Base-by-base conservation (phyloP, 1,284 basidiomycete genomes). In the Tilletia setariae region DNA sequence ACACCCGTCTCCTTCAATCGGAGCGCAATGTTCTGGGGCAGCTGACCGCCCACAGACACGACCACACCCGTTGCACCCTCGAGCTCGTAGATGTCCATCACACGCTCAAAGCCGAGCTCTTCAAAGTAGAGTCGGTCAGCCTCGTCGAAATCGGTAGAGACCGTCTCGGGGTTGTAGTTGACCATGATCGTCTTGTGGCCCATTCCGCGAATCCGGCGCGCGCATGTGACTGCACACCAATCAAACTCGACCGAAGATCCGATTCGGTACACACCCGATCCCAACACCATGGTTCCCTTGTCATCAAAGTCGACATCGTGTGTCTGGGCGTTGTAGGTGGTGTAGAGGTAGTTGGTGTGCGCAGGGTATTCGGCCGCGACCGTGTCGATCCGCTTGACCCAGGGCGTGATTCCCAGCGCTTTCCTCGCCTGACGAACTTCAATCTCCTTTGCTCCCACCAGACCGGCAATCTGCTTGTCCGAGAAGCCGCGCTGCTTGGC, bases 101-200 rank as follows among this genome's bases (percentile, higher is more conserved):
- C 94, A 67, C 94, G 89, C 85, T 99, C 96, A 84, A 89, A 98
- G 67, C 94, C 93, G 68, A 99, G 88, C 84, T 98, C 95, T 84
- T 98, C 96, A 82, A 99, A 99, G 87, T 99, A 99, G 66, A 99
- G 86, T 70, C 96, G 87, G 81, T 98, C 95, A 23, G 96, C 96
- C 86, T 99, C 96, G 82, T 99, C 96, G 83, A 95, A 99, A 84
- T 98, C 96, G 69, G 96, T 99, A 6, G 93, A 96, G 68, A 99
- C 96, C 2, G 96, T 99, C 85, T 99, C 96, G 19, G 95, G 96
- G 85, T 98, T 98, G 85, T 99, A 98, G 87, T 98, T 99, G 87
- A 99, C 88, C 95, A 98, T 98, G 85, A 98, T 90, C 53, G 96
- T 98, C 85, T 90, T 89, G 84, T 92, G 90, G 82, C 94, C 94